Conservation (phyloP, 2,329 filamentous ascomycete genomes). For the Penicillium occitanis region DNA sequence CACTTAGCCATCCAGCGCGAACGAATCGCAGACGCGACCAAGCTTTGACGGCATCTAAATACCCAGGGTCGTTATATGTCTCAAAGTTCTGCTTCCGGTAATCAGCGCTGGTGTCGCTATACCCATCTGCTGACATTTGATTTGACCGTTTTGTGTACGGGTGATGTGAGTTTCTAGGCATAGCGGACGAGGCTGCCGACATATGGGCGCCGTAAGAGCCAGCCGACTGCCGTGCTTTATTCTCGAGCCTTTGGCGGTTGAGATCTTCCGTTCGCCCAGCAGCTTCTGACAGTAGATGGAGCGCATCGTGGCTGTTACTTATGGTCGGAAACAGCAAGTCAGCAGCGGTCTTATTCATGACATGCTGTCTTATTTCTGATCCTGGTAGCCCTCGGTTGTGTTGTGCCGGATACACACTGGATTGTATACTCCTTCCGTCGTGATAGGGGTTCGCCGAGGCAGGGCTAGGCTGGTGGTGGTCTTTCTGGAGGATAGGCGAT, state of each 20-base stretch:
- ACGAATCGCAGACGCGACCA: conserved; percentile 94
- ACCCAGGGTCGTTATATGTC: conserved; percentile 38
- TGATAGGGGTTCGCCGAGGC: conserved; percentile 30
- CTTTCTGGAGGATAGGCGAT: conserved; percentile 25
- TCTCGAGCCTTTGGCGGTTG: conserved; percentile 50
- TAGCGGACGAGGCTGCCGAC: conserved; percentile 36
- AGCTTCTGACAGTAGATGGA: conserved; percentile 88
- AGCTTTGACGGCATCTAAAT: conserved; percentile 70
- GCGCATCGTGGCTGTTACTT: conserved; percentile 87
- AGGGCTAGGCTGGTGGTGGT: conserved; percentile 32
- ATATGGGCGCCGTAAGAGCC: conserved; percentile 42
- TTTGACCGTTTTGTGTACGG: conserved; percentile 38
- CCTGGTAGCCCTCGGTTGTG: conserved; percentile 32
- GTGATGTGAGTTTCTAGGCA: conserved; percentile 33
- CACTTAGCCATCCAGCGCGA: conserved; percentile 94
- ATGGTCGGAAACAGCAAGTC: conserved; percentile 66
- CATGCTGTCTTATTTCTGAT: conserved; percentile 48
- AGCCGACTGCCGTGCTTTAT: conserved; percentile 41
- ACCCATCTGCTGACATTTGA: conserved; percentile 53
- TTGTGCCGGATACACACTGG: conserved; percentile 27
- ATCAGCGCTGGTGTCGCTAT: conserved; percentile 30
- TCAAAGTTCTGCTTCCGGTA: conserved; percentile 30
- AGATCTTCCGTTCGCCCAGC: conserved; percentile 56
- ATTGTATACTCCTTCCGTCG: conserved; percentile 30
- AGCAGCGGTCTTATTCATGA: conserved; percentile 60